Conservation (phyloP, 495 filamentous ascomycete genomes). For the Friedmanniomyces simplex region DNA sequence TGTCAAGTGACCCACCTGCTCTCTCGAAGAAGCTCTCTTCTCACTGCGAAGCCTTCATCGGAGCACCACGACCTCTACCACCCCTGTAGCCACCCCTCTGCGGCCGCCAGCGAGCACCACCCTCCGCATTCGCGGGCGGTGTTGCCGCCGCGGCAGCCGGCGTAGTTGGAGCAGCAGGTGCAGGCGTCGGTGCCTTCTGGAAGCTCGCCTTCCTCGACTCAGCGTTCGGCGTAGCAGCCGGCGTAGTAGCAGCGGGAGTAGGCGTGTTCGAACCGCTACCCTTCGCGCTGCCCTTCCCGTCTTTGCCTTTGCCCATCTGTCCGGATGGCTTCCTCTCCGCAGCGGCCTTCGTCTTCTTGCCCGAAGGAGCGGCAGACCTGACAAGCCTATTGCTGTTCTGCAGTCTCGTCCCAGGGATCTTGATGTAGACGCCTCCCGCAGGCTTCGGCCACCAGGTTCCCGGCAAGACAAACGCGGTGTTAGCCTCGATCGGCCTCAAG, state of each 20-base stretch:
- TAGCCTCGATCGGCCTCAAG: background rate
- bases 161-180: background rate
- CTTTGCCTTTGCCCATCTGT: background rate
- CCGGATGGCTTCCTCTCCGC: background rate
- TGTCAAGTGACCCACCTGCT: background rate
- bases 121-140: background rate
- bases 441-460: background rate
- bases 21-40: background rate
- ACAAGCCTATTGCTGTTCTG: constrained; percentile 1
- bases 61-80: background rate
- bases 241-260: background rate
- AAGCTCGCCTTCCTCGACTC: background rate
- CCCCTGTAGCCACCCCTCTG: background rate
- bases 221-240: background rate
- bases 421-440: constrained; percentile 4
- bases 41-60: background rate
- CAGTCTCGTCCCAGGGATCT: constrained; percentile 8
- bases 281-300: background rate
- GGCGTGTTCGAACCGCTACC: background rate
- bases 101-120: background rate
- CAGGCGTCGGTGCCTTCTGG: background rate
- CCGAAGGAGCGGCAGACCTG: background rate
- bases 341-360: background rate
- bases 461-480: background rate
- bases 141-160: background rate